These are phyloP conservation scores for Colletotrichum tofieldiae DNA, from an alignment of 2,329 filamentous ascomycete species.

Conservation along the genomic window DNA sequence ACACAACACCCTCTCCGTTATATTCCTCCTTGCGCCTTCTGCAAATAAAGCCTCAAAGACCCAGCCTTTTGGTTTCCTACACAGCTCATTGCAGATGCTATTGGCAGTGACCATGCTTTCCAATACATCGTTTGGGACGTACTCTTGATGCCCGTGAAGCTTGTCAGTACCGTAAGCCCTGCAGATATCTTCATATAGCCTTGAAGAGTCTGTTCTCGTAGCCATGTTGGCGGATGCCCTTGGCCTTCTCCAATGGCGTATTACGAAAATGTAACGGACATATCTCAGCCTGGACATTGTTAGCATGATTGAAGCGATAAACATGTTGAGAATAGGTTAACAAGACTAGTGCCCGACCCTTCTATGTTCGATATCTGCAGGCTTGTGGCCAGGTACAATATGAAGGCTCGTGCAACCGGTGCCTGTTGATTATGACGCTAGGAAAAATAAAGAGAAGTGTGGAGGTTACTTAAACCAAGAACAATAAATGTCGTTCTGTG, in stretches of 20 bases:
- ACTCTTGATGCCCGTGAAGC: not conserved
- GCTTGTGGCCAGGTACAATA: not conserved
- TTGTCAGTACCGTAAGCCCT: not conserved
- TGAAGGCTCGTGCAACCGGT: not conserved
- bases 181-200: not conserved
- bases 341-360: not conserved
- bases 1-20: not conserved
- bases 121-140: not conserved
- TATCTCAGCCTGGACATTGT: not conserved
- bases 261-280: too few relatives aligned
- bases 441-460: not conserved
- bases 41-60: not conserved
- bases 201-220: not conserved
- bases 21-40: not conserved
- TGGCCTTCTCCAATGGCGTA: not conserved
- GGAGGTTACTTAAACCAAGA: not conserved
- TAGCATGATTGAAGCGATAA: not conserved
- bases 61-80: not conserved
- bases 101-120: not conserved
- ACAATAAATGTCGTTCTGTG: not conserved
- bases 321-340: not conserved
- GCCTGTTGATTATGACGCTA: not conserved
- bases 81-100: not conserved
- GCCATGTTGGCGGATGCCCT: not conserved
- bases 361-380: not conserved